Conservation (phyloP, 2,329 filamentous ascomycete species). For the Diplocarpon rosae region DNA sequence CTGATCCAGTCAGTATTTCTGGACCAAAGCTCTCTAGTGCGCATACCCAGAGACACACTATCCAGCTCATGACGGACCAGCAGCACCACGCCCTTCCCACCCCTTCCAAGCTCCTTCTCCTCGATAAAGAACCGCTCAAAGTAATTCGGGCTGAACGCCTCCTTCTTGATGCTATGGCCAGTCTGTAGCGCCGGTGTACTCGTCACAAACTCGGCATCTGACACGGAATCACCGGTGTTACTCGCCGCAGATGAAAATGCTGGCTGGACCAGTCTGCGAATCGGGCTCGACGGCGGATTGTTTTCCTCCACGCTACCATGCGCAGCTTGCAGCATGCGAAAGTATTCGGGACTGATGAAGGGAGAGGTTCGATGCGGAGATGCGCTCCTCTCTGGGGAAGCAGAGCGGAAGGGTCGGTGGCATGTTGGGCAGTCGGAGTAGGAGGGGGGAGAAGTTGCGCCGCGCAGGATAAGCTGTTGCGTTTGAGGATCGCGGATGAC, state of each 20-base stretch:
- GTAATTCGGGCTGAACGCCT: constrained; percentile 85
- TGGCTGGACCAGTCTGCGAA: constrained; percentile 35
- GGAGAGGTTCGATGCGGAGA: constrained; percentile 37
- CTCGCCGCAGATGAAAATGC: constrained; percentile 17
- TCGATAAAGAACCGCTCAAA: constrained; percentile 90
- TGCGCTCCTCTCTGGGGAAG: constrained; percentile 36
- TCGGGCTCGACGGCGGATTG: constrained; percentile 38
- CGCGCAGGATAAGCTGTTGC: constrained; percentile 72
- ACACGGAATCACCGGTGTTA: constrained; percentile 19
- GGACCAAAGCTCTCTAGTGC: not conserved
- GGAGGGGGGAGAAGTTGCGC: constrained; percentile 39
- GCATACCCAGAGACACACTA: constrained; percentile 59
- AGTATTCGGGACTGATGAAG: constrained; percentile 88
- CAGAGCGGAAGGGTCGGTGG: constrained; percentile 32
- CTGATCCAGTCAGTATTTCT: constrained; percentile 14
- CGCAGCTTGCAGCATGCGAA: constrained; percentile 71
- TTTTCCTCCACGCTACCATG: constrained; percentile 35
- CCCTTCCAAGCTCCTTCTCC: constrained; percentile 73
- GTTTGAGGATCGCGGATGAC: constrained; percentile 84
- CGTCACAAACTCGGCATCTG: constrained; percentile 38
- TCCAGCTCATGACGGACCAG: constrained; percentile 91
- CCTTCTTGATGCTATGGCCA: constrained; percentile 65
- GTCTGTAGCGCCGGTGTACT: constrained; percentile 34
- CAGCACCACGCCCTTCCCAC: constrained; percentile 89
- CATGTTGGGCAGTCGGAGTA: constrained; percentile 57